A percentile compares a stretch with the other conserved stretches of the same genome.
phyloP scores from a whole-genome alignment of 208 protist genomes.

The Tetramitus jugosus region DNA sequence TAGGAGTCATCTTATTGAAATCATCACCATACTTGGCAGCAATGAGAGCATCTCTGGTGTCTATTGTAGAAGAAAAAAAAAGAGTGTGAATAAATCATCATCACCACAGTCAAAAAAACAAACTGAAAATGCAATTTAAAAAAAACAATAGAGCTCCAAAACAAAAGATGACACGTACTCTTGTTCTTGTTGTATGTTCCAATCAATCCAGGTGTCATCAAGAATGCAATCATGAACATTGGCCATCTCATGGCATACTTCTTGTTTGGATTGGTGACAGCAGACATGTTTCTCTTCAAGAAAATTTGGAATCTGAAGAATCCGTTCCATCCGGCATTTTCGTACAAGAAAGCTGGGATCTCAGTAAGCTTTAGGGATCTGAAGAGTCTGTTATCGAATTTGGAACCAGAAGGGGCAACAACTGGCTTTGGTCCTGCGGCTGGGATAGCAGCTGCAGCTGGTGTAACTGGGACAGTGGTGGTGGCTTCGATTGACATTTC shows the following conservation, averaged over 20 bases:
- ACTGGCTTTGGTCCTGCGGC: too few relatives aligned
- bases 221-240: background rate
- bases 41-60: background rate
- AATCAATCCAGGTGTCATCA: background rate
- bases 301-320: background rate
- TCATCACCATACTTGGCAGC: background rate
- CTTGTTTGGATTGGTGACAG: background rate
- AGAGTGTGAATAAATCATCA: too few relatives aligned
- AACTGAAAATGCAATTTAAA: too few relatives aligned
- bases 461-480: too few relatives aligned
- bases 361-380: background rate
- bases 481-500: too few relatives aligned
- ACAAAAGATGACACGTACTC: too few relatives aligned
- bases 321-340: background rate
- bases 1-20: background rate
- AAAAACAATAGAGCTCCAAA: too few relatives aligned
- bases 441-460: too few relatives aligned
- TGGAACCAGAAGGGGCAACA: too few relatives aligned
- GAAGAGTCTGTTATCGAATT: constrained; percentile 1
- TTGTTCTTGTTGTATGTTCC: too few relatives aligned
- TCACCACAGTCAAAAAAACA: too few relatives aligned
- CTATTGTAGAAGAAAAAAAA: too few relatives aligned
- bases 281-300: background rate
- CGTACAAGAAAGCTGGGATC: background rate
- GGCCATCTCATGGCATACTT: background rate